phyloP scores from a whole-genome alignment of 1,139 yeast species.

The Yamadazyma diddensiae region DNA sequence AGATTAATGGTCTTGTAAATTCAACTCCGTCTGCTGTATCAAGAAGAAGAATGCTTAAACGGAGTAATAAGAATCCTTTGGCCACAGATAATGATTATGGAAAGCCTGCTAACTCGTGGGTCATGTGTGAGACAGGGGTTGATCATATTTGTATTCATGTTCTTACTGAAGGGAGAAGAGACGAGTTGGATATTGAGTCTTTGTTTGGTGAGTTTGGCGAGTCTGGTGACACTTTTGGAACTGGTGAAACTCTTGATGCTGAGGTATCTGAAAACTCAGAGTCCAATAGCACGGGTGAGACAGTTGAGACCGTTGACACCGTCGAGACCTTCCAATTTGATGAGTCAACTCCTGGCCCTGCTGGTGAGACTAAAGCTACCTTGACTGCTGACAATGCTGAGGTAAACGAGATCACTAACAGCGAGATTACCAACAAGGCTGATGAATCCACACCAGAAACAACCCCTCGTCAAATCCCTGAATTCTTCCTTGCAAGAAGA shows the following conservation, averaged over 20 bases:
- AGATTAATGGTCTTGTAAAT: constrained; percentile 70
- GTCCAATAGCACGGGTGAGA: too few relatives aligned
- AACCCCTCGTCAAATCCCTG: constrained; percentile 7
- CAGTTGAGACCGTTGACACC: too few relatives aligned
- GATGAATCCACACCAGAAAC: neutral
- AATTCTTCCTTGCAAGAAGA: constrained; percentile 13
- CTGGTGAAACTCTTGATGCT: too few relatives aligned
- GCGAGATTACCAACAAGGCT: constrained; percentile 1
- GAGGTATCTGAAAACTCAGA: too few relatives aligned
- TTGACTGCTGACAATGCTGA: constrained; percentile 28
- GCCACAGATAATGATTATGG: constrained; percentile 60
- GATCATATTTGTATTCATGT: constrained; percentile 70
- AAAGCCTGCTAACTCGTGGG: constrained; percentile 68
- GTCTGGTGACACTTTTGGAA: too few relatives aligned
- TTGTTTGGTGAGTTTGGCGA: constrained; percentile 52
- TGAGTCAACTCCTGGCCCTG: too few relatives aligned
- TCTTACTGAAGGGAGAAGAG: constrained; percentile 66
- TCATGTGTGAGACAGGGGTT: constrained; percentile 56
- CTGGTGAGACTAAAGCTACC: too few relatives aligned
- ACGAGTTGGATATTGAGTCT: constrained; percentile 64
- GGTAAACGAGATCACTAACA: too few relatives aligned
- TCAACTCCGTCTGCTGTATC: constrained; percentile 55
- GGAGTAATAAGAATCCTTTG: constrained; percentile 53
- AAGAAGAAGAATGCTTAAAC: constrained; percentile 59
- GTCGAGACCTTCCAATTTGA: too few relatives aligned